Evolutionary conservation across 1,284 basidiomycete genomes (phyloP).

Genomic region (Leccinum solheimii): DNA sequence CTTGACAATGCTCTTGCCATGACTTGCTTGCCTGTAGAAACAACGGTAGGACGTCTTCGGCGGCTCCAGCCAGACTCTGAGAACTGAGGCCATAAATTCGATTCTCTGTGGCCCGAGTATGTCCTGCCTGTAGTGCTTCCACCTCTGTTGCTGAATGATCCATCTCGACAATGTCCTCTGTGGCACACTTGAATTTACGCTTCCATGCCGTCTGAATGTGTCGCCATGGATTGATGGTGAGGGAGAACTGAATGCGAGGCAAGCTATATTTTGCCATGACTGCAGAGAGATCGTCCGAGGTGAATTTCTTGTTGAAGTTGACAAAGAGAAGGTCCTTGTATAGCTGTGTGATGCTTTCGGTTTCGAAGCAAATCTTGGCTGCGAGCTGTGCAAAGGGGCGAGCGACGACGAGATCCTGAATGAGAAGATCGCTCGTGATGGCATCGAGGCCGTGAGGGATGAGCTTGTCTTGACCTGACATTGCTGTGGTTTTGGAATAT

Average conservation of each 20-base stretch:
- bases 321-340: constrained; percentile 30
- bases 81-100: constrained; percentile 22
- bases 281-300: background rate
- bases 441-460: constrained; percentile 34
- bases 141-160: constrained; percentile 3
- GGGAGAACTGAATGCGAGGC: background rate
- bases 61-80: constrained; percentile 19
- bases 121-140: constrained; percentile 29
- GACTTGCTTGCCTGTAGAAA: constrained; percentile 31
- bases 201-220: constrained; percentile 33
- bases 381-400: constrained; percentile 28
- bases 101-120: constrained; percentile 28
- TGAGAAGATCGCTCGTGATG: constrained; percentile 22
- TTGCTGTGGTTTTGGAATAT: constrained; percentile 28
- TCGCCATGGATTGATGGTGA: constrained; percentile 25
- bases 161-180: constrained; percentile 2
- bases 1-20: constrained; percentile 25
- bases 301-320: constrained; percentile 21
- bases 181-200: constrained; percentile 15
- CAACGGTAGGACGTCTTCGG: constrained; percentile 31
- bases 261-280: constrained; percentile 9
- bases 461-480: constrained; percentile 26
- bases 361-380: constrained; percentile 7
- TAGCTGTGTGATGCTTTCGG: background rate
- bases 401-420: constrained; percentile 31